Percentiles rank a stretch among this genome's conserved stretches.
Conservation (phyloP, 805 yeast genomes). For the Priceomyces medius region DNA sequence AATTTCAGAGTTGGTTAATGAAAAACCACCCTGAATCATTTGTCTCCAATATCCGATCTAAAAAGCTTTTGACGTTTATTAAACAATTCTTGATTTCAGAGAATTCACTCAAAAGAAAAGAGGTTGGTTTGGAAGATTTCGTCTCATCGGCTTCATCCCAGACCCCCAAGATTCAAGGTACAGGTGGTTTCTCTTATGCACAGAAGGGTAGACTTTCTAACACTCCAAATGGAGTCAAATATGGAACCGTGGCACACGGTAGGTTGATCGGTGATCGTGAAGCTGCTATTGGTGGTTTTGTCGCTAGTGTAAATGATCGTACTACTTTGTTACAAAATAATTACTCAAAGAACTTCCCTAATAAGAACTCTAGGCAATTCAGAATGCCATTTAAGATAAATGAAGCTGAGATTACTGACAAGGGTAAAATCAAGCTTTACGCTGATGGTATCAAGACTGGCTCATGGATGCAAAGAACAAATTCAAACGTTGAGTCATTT, state of each 20-base stretch:
- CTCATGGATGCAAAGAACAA: constrained; percentile 35
- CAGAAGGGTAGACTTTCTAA: constrained; percentile 66
- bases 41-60: constrained; percentile 19
- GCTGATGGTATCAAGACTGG: constrained; percentile 44
- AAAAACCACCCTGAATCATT: constrained; percentile 44
- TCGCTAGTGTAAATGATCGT: constrained; percentile 37
- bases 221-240: constrained; percentile 67
- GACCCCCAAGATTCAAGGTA: constrained; percentile 49
- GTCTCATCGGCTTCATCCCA: constrained; percentile 12
- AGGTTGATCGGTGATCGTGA: constrained; percentile 52
- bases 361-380: constrained; percentile 43
- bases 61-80: constrained; percentile 28
- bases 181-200: constrained; percentile 73
- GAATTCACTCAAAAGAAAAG: constrained; percentile 21
- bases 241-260: constrained; percentile 62
- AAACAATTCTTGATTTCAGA: constrained; percentile 30
- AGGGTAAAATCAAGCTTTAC: constrained; percentile 36
- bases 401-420: constrained; percentile 36
- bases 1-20: constrained; percentile 56
- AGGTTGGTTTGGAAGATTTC: constrained; percentile 22
- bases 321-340: constrained; percentile 37
- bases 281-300: constrained; percentile 53
- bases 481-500: constrained; percentile 15
- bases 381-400: constrained; percentile 41
- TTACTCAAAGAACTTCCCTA: constrained; percentile 39